These are phyloP conservation scores for Lecanicillium sp. DNA, from an alignment of 2,329 filamentous ascomycete genomes.

Conservation along the genomic window DNA sequence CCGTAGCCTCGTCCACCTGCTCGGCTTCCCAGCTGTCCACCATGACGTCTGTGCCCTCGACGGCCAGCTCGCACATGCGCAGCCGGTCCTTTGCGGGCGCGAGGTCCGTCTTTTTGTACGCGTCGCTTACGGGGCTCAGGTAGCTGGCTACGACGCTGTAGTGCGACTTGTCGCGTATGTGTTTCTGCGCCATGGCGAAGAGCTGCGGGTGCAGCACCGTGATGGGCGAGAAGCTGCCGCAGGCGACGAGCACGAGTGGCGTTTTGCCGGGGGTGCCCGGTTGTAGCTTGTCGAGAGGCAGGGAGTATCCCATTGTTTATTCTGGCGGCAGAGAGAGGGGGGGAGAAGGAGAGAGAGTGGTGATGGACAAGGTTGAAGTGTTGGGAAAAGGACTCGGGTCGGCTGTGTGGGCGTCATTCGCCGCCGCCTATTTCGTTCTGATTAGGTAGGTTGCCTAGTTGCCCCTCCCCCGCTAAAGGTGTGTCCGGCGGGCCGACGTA, in stretches of 20 bases:
- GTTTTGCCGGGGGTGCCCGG: constrained; percentile 46
- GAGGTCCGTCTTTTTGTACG: constrained; percentile 31
- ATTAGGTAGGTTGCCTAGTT: too few relatives aligned
- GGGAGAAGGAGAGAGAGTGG: constrained; percentile 1
- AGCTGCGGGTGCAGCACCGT: constrained; percentile 71
- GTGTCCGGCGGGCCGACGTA: too few relatives aligned
- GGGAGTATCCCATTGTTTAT: constrained; percentile 37
- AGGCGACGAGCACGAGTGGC: constrained; percentile 59
- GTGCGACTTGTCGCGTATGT: constrained; percentile 29
- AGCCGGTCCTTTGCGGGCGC: constrained; percentile 17
- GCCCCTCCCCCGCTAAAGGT: too few relatives aligned
- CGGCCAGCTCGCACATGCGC: constrained; percentile 75
- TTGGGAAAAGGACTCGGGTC: too few relatives aligned
- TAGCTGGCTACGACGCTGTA: constrained; percentile 82
- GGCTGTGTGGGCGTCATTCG: too few relatives aligned
- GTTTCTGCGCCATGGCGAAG: constrained; percentile 76
- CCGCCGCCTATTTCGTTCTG: too few relatives aligned
- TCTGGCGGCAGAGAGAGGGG: too few relatives aligned
- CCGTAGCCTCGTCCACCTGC: constrained; percentile 10
- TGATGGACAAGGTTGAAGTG: not conserved
- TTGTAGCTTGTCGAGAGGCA: constrained; percentile 49
- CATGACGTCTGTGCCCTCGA: constrained; percentile 68
- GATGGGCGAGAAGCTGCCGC: constrained; percentile 63
- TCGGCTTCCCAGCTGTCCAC: constrained; percentile 74
- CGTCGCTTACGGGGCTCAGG: constrained; percentile 29